Evolutionary conservation across 2,329 filamentous ascomycete genomes (phyloP), one percentile per base, ranked within the genome.

Genomic region (Arachnomyces sp.): DNA sequence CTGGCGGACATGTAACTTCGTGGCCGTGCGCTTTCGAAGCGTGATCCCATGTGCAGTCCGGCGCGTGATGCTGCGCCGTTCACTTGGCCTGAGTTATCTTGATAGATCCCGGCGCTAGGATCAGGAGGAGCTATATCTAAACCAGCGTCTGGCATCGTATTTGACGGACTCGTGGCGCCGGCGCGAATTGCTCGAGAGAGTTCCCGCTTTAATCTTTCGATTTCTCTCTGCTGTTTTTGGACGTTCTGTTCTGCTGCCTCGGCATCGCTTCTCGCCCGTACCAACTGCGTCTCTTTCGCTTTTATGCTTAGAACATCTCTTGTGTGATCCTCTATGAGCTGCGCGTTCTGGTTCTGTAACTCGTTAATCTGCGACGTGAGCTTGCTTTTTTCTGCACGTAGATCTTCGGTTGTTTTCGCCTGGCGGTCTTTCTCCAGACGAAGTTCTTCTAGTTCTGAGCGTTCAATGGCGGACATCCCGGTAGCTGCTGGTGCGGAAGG

Each of bases 241-340:
- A 92, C 88, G 43, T 81, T 83, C 53, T 88, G 82, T 59, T 95
- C 88, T 0, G 89, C 86, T 1, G 86, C 80, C 60, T 96, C 90
- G 25, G 84, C 85, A 55, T 98, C 92, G 49, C 85, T 88, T 40
- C 89, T 77, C 8, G 92, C 89, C 33, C 92, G 82, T 7, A 96
- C 90, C 4, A 98, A 75, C 55, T 98, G 92, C 3, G 92, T 96
- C 63, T 98, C 92, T 65, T 98, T 98, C 11, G 92, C 92, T 62
- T 96, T 96, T 67, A 98, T 93, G 52, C 88, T 92, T 31, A 98
- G 73, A 0, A 95, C 87, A 54, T 98, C 90, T 35, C 90, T 77
- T 0, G 92, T 98, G 61, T 96, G 90, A 54, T 96, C 90, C 64
- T 98, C 92, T 45, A 98, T 98, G 28, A 98, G 73, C 47, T 92